Conservation (phyloP, 495 filamentous ascomycete genomes). For the Apiosordaria backusii region DNA sequence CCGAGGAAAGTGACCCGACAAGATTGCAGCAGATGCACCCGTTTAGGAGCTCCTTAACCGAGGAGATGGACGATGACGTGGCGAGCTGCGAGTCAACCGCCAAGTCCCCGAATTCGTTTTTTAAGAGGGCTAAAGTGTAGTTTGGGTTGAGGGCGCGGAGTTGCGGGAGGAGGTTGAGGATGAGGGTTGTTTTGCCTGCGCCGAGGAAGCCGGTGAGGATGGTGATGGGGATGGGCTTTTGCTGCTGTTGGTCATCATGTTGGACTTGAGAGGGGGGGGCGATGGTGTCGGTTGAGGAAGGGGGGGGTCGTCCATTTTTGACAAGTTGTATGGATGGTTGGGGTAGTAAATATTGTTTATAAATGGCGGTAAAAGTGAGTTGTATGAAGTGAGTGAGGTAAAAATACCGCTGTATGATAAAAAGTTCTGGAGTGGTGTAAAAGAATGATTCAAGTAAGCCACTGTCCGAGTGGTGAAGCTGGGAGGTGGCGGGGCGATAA, state of each 20-base stretch:
- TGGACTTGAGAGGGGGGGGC: neutral
- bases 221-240: conserved; percentile 73
- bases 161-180: conserved; percentile 85
- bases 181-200: conserved; percentile 89
- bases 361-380: neutral
- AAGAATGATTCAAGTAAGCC: neutral
- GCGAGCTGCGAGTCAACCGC: conserved; percentile 91
- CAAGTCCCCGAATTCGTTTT: conserved; percentile 96
- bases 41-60: conserved; percentile 85
- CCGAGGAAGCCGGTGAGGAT: conserved; percentile 95
- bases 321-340: neutral
- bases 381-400: neutral
- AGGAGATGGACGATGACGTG: conserved; percentile 73
- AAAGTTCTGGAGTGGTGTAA: no score
- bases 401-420: no score
- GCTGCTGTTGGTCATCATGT: neutral
- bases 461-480: neutral
- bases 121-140: conserved; percentile 90
- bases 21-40: conserved; percentile 99
- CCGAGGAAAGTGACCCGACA: conserved; percentile 80
- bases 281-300: neutral
- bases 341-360: no score
- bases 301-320: neutral
- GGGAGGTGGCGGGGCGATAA: neutral
- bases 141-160: conserved; percentile 58